Percentiles rank a stretch among this genome's conserved stretches.
phyloP scores from a whole-genome alignment of 352 stramenopile genomes.

The Phytopythium vexans region DNA sequence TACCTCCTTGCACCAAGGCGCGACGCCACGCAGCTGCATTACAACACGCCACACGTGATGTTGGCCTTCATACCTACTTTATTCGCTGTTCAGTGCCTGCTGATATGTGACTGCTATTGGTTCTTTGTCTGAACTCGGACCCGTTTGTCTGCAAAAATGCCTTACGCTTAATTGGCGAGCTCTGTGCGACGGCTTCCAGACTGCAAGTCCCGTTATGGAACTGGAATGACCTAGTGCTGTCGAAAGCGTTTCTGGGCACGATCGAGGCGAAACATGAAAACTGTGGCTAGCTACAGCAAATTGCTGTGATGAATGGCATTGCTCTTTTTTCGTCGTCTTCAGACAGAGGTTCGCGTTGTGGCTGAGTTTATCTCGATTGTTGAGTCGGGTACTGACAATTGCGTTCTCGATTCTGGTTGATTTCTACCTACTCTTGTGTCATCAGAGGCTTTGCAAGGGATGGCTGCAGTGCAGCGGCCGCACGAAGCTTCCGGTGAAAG shows the following conservation, averaged over 20 bases:
- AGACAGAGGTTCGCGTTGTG: slow-evolving; percentile 61
- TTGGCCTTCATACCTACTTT: background rate
- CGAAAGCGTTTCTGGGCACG: slow-evolving; percentile 72
- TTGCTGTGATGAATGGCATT: slow-evolving; percentile 79
- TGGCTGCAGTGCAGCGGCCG: no score
- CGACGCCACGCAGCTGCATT: no score
- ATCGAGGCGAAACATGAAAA: slow-evolving; percentile 67
- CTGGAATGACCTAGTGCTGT: slow-evolving; percentile 68
- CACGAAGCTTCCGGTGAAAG: no score
- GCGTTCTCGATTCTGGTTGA: no score
- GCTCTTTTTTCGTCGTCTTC: slow-evolving; percentile 73
- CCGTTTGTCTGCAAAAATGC: slow-evolving; percentile 69
- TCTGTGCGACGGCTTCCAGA: slow-evolving; percentile 60
- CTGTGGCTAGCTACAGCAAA: slow-evolving; percentile 59
- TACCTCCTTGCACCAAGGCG: no score
- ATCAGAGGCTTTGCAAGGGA: no score
- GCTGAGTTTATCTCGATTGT: no score
- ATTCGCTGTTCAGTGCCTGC: background rate
- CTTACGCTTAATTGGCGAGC: slow-evolving; percentile 67
- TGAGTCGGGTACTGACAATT: no score
- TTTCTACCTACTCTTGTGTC: no score
- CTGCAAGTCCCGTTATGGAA: slow-evolving; percentile 72
- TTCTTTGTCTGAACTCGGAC: slow-evolving; percentile 32
- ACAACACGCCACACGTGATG: no score
- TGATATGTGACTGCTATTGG: no score